Conservation (phyloP, 1,139 yeast genomes). For the Fermentozyma sake region DNA sequence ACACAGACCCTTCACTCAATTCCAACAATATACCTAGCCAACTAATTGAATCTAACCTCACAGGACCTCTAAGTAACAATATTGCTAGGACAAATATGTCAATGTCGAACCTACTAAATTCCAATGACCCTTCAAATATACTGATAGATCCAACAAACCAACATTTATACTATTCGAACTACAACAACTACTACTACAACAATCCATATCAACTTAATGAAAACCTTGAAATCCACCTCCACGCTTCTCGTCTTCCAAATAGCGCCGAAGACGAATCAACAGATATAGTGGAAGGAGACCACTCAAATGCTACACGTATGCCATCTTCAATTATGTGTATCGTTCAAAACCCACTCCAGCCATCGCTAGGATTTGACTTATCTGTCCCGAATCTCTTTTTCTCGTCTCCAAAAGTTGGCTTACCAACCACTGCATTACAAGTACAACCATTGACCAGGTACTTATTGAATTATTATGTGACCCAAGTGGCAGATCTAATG, state of each 20-base stretch:
- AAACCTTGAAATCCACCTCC: slow-evolving; percentile 41
- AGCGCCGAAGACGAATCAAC: slow-evolving; percentile 27
- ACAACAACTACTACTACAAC: slow-evolving; percentile 38
- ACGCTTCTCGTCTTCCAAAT: slow-evolving; percentile 26
- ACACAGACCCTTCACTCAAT: slow-evolving; percentile 1
- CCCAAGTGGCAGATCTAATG: slow-evolving; percentile 82
- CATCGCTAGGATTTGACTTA: slow-evolving; percentile 38
- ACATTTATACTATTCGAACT: slow-evolving; percentile 37
- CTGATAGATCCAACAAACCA: slow-evolving; percentile 34
- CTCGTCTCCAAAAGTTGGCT: slow-evolving; percentile 28
- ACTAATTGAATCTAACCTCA: no score
- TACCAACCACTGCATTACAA: slow-evolving; percentile 59
- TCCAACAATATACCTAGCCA: no score
- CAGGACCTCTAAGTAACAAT: no score
- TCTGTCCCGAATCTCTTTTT: slow-evolving; percentile 17
- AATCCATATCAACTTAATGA: slow-evolving; percentile 42
- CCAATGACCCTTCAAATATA: slow-evolving; percentile 14
- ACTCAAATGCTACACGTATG: slow-evolving; percentile 31
- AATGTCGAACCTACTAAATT: slow-evolving; percentile 19
- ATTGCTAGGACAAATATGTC: no score
- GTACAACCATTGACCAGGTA: slow-evolving; percentile 67
- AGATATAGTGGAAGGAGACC: slow-evolving; percentile 37
- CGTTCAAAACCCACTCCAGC: slow-evolving; percentile 42
- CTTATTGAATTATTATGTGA: slow-evolving; percentile 67
- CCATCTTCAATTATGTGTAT: slow-evolving; percentile 46